Percentiles rank a stretch among this genome's conserved stretches.
phyloP scores from a whole-genome alignment of 2,329 filamentous ascomycete species.

The Fusarium agapanthi region DNA sequence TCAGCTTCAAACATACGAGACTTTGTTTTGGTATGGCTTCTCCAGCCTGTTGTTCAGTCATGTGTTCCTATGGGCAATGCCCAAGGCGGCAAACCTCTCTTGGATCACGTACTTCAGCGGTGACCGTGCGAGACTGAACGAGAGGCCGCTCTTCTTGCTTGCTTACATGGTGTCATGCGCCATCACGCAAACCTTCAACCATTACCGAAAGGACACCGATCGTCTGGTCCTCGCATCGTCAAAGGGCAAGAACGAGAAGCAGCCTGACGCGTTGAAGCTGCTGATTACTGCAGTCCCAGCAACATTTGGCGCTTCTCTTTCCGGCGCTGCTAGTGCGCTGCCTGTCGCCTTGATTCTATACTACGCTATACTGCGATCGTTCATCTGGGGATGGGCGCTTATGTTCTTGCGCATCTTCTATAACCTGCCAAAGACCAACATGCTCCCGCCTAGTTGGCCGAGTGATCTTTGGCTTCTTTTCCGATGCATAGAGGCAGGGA shows the following conservation, averaged over 20 bases:
- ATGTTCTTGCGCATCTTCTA: constrained; percentile 76
- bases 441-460: constrained; percentile 67
- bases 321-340: constrained; percentile 52
- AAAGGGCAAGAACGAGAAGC: constrained; percentile 40
- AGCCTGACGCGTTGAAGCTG: constrained; percentile 45
- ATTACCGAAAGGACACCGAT: constrained; percentile 80
- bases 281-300: constrained; percentile 52
- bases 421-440: constrained; percentile 76
- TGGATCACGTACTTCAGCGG: constrained; percentile 77
- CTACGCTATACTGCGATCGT: constrained; percentile 66
- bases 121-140: constrained; percentile 82
- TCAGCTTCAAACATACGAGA: constrained; percentile 71
- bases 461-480: constrained; percentile 64
- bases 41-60: constrained; percentile 84
- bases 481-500: constrained; percentile 68
- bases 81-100: constrained; percentile 68
- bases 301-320: constrained; percentile 50
- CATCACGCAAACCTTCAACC: constrained; percentile 71
- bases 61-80: constrained; percentile 78
- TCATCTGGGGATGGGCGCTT: constrained; percentile 75
- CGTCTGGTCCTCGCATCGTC: constrained; percentile 58
- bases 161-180: constrained; percentile 75
- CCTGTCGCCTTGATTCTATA: constrained; percentile 67
- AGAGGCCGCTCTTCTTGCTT: constrained; percentile 83
- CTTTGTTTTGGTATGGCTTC: constrained; percentile 77